Evolutionary conservation across 805 yeast genomes (phyloP).

Genomic region (Candida boidinii): DNA sequence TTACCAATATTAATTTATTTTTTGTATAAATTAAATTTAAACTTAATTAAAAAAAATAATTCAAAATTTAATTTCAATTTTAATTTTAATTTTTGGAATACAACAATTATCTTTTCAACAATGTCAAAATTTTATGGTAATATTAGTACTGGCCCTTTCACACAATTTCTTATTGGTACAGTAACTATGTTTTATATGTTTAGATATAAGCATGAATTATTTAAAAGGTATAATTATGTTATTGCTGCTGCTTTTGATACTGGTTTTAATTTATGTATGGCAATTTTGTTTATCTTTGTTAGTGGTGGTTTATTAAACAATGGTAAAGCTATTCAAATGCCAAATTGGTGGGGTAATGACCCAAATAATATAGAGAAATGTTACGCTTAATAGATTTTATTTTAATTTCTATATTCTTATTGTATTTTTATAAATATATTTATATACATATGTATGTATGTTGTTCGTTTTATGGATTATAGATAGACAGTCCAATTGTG

Average conservation of each 20-base stretch:
- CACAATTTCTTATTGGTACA: slow-evolving; percentile 39
- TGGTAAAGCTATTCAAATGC: slow-evolving; percentile 13
- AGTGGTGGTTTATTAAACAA: slow-evolving; percentile 9
- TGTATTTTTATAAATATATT: too few species aligned
- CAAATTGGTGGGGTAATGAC: slow-evolving; percentile 45
- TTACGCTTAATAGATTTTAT: slow-evolving; percentile 24
- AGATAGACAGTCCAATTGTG: too few species aligned
- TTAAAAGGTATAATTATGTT: slow-evolving; percentile 38
- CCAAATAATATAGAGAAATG: slow-evolving; percentile 35
- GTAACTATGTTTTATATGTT: slow-evolving; percentile 37
- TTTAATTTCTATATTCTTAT: too few species aligned
- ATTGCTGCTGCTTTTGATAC: slow-evolving; percentile 45
- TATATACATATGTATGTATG: too few species aligned
- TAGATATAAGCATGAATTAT: slow-evolving; percentile 28
- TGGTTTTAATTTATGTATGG: slow-evolving; percentile 35
- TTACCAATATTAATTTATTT: slow-evolving; percentile 28
- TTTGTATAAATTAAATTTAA: slow-evolving; percentile 5
- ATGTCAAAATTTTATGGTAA: slow-evolving; percentile 42
- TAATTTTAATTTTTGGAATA: slow-evolving; percentile 30
- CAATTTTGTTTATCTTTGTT: slow-evolving; percentile 28
- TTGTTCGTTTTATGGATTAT: too few species aligned
- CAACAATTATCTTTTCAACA: slow-evolving; percentile 40
- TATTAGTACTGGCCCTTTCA: slow-evolving; percentile 38
- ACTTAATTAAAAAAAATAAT: too few species aligned
- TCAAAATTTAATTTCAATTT: slow-evolving; percentile 1